phyloP scores from a whole-genome alignment of 2,329 filamentous ascomycete species.

The Penicillium carneum region DNA sequence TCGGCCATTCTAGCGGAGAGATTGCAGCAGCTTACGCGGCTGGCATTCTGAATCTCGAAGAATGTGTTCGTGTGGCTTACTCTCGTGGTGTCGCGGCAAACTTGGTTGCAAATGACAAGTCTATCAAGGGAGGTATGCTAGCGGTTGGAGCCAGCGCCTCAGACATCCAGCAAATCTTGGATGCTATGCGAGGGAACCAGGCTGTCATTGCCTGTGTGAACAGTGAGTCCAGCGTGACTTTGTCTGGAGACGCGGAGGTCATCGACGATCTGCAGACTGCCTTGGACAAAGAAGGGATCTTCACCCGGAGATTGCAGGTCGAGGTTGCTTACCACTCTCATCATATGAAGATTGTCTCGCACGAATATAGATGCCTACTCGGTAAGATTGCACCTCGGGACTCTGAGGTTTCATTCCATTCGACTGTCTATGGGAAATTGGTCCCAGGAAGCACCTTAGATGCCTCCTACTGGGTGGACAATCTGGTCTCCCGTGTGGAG shows the following conservation, averaged over 20 bases:
- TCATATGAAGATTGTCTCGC: slow-evolving; percentile 38
- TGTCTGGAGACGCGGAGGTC: slow-evolving; percentile 36
- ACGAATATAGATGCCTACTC: slow-evolving; percentile 28
- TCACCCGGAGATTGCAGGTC: slow-evolving; percentile 39
- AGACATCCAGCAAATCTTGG: slow-evolving; percentile 30
- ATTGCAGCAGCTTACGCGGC: slow-evolving; percentile 46
- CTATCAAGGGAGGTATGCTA: slow-evolving; percentile 38
- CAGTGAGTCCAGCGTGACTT: slow-evolving; percentile 36
- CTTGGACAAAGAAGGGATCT: slow-evolving; percentile 32
- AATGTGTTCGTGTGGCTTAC: slow-evolving; percentile 38
- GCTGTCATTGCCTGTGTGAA: slow-evolving; percentile 40
- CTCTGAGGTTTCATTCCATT: slow-evolving; percentile 32
- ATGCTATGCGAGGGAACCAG: slow-evolving; percentile 26
- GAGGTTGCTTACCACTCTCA: slow-evolving; percentile 44
- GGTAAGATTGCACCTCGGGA: slow-evolving; percentile 30
- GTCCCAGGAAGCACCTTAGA: slow-evolving; percentile 24
- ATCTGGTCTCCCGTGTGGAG: slow-evolving; percentile 33
- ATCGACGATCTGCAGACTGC: slow-evolving; percentile 27
- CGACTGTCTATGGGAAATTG: slow-evolving; percentile 30
- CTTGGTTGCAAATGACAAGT: slow-evolving; percentile 26
- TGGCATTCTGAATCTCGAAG: slow-evolving; percentile 29
- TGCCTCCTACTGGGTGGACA: slow-evolving; percentile 35
- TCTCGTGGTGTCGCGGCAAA: slow-evolving; percentile 35
- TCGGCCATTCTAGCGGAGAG: slow-evolving; percentile 45
- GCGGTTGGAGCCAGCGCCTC: slow-evolving; percentile 35